A percentile compares a stretch with the other conserved stretches of the same genome.
Conservation (phyloP, 1,284 basidiomycete genomes). For the Ganoderma resinaceum region DNA sequence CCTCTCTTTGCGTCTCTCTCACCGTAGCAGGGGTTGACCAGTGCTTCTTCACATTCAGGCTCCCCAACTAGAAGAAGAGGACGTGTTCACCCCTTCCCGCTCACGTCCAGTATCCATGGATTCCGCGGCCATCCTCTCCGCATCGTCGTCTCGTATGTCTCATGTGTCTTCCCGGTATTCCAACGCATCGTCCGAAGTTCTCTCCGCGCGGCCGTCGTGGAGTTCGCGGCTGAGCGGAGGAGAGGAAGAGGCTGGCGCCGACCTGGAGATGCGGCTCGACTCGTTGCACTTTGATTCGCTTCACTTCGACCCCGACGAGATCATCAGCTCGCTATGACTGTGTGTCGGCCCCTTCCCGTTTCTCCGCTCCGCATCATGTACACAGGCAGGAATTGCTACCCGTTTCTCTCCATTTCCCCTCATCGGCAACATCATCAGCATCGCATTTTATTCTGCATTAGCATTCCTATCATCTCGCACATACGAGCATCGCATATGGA, state of each 20-base stretch:
- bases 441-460: slow-evolving; percentile 13
- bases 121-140: slow-evolving; percentile 20
- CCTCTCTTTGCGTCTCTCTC: background rate
- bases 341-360: background rate
- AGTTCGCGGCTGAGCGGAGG: slow-evolving; percentile 15
- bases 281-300: slow-evolving; percentile 73
- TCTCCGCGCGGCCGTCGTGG: slow-evolving; percentile 21
- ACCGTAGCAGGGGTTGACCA: background rate
- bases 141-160: slow-evolving; percentile 20
- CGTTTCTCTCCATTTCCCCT: background rate
- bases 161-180: slow-evolving; percentile 16
- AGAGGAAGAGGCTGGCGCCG: slow-evolving; percentile 42
- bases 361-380: background rate
- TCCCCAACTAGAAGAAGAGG: slow-evolving; percentile 16
- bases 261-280: slow-evolving; percentile 69
- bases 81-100: slow-evolving; percentile 20
- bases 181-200: slow-evolving; percentile 10
- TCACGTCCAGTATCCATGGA: slow-evolving; percentile 25
- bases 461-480: slow-evolving; percentile 6
- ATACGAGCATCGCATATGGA: slow-evolving; percentile 2
- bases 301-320: slow-evolving; percentile 64
- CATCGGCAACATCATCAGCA: slow-evolving; percentile 5
- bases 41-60: slow-evolving; percentile 7
- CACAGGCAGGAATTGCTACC: background rate
- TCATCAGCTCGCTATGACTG: slow-evolving; percentile 42